phyloP scores from a whole-genome alignment of 192 early-diverging fungal species.

The Umbelopsis isabellina region DNA sequence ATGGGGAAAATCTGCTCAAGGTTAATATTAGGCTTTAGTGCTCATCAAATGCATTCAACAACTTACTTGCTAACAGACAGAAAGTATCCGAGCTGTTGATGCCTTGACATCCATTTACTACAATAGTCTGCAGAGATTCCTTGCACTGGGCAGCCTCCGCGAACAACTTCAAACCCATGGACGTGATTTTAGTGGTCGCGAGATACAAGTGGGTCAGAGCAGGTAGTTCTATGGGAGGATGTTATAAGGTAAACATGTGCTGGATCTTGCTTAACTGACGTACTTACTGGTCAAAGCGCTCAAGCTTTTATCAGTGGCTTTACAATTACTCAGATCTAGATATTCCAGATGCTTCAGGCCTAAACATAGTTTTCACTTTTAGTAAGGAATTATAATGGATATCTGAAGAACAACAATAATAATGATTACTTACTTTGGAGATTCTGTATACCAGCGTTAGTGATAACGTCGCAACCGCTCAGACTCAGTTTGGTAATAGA shows the following conservation, averaged over 20 bases:
- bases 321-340: conserved; percentile 52
- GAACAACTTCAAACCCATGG: conserved; percentile 43
- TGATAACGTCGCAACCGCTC: conserved; percentile 47
- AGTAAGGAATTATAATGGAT: neutral
- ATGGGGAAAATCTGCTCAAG: conserved; percentile 18
- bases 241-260: neutral
- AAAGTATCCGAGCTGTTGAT: conserved; percentile 32
- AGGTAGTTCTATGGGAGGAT: conserved; percentile 26
- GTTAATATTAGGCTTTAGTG: neutral
- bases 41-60: neutral
- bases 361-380: neutral
- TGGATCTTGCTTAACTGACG: neutral
- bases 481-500: conserved; percentile 45
- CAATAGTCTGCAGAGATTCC: conserved; percentile 33
- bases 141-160: conserved; percentile 32
- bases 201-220: conserved; percentile 37
- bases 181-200: conserved; percentile 59
- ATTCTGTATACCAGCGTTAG: conserved; percentile 45
- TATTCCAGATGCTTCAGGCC: conserved; percentile 46
- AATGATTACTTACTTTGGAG: conserved; percentile 42
- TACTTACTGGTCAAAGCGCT: conserved; percentile 37
- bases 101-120: conserved; percentile 42
- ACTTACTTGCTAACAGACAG: conserved; percentile 37
- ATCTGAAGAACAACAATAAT: no score
- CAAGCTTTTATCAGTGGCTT: conserved; percentile 50